These are phyloP conservation scores for Penicillium palitans DNA, from an alignment of 2,329 filamentous ascomycete species.

Conservation along the genomic window DNA sequence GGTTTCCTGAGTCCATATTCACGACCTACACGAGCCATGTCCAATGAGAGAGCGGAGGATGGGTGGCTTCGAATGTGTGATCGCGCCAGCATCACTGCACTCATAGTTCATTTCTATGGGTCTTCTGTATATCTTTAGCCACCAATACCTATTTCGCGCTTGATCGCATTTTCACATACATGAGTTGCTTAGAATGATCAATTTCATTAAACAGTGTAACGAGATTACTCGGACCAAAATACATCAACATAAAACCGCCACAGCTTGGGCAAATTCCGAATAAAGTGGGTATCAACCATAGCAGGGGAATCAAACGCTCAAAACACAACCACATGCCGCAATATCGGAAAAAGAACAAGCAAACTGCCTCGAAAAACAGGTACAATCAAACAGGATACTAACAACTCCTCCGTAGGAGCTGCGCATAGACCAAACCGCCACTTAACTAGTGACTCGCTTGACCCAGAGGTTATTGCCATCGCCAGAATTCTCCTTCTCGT, in stretches of 20 bases:
- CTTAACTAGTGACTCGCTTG: constrained; percentile 67
- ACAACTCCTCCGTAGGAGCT: neutral
- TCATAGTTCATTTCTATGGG: constrained; percentile 1
- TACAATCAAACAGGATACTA: neutral
- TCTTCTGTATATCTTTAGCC: constrained; percentile 11
- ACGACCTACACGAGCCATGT: constrained; percentile 28
- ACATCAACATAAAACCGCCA: constrained; percentile 5
- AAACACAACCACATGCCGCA: constrained; percentile 3
- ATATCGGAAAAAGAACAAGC: constrained; percentile 4
- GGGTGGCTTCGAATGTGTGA: constrained; percentile 8
- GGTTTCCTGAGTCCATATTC: constrained; percentile 10
- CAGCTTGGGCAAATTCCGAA: constrained; percentile 3
- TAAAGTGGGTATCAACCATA: constrained; percentile 8
- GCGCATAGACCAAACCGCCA: neutral
- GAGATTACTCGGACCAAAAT: neutral
- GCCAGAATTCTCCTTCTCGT: constrained; percentile 56
- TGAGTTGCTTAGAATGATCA: neutral
- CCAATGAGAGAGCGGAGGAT: constrained; percentile 18
- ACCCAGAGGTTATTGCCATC: constrained; percentile 71
- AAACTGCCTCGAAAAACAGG: neutral
- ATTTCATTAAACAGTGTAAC: neutral
- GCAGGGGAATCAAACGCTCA: constrained; percentile 12
- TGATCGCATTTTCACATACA: constrained; percentile 7
- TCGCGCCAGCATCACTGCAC: constrained; percentile 2
- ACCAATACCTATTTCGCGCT: constrained; percentile 10